Evolutionary conservation across 2,329 filamentous ascomycete species (phyloP).

Genomic region (Cladosporium velox): DNA sequence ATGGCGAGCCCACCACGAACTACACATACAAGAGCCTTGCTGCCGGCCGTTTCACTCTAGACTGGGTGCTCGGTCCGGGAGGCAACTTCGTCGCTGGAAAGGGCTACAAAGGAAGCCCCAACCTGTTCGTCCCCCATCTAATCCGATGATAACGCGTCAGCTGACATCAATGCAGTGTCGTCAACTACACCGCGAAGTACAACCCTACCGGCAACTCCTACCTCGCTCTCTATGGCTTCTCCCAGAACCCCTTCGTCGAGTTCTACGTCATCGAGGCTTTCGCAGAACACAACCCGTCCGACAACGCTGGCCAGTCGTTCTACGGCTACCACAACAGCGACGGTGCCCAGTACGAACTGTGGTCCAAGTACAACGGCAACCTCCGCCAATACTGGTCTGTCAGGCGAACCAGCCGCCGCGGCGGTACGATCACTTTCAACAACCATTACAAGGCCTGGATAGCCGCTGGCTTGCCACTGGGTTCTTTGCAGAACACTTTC

Average conservation of each 20-base stretch:
- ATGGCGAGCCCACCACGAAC: conserved; percentile 3
- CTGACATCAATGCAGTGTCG: not conserved
- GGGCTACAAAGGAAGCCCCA: conserved; percentile 8
- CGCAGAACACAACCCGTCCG: conserved; percentile 7
- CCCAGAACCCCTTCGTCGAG: conserved; percentile 6
- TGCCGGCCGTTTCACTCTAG: conserved; percentile 6
- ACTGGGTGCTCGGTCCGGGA: conserved; percentile 5
- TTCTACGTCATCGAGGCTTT: conserved; percentile 16
- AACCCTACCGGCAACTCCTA: conserved; percentile 13
- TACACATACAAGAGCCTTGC: conserved; percentile 13
- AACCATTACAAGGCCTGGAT: conserved; percentile 9
- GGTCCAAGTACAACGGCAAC: conserved; percentile 16
- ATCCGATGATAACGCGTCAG: not conserved
- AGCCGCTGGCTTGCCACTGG: conserved; percentile 8
- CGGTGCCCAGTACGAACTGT: conserved; percentile 11
- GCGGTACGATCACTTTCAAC: conserved; percentile 13
- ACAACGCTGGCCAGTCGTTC: conserved; percentile 7
- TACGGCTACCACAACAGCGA: conserved; percentile 17
- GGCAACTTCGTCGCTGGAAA: conserved; percentile 10
- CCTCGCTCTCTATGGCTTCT: conserved; percentile 10
- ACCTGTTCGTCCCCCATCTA: not conserved
- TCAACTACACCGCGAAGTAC: conserved; percentile 12
- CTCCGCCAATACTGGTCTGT: conserved; percentile 12
- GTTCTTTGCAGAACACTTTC: not conserved
- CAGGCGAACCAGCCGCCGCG: not conserved